These are phyloP conservation scores for Ascocoryne sarcoides DNA, from an alignment of 2,329 filamentous ascomycete genomes.

Conservation along the genomic window DNA sequence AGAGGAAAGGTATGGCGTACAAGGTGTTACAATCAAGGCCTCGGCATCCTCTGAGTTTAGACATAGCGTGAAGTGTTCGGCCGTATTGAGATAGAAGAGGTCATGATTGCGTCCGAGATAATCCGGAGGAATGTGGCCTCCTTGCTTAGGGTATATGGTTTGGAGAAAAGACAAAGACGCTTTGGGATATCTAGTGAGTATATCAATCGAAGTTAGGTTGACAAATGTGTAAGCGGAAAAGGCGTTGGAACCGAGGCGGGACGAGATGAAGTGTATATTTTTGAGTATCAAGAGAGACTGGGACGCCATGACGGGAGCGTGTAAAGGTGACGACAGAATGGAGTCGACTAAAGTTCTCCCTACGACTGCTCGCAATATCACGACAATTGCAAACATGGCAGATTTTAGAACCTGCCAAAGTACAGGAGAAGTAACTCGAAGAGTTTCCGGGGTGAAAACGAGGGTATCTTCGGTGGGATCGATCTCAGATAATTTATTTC, in stretches of 20 bases:
- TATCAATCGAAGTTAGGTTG: conserved; percentile 59
- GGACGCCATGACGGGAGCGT: conserved; percentile 49
- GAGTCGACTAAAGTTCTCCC: conserved; percentile 49
- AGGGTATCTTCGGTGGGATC: conserved; percentile 51
- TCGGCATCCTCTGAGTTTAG: conserved; percentile 49
- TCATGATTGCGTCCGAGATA: conserved; percentile 58
- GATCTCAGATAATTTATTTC: conserved; percentile 58
- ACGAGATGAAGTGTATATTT: conserved; percentile 60
- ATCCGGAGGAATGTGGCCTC: conserved; percentile 50
- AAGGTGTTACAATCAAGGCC: conserved; percentile 50
- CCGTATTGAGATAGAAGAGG: conserved; percentile 65
- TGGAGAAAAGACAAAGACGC: conserved; percentile 50
- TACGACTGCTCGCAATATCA: conserved; percentile 50
- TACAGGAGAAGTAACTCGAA: conserved; percentile 48
- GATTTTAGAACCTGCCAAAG: conserved; percentile 59
- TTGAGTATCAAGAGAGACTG: conserved; percentile 55
- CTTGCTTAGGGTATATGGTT: conserved; percentile 22
- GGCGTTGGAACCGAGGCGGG: conserved; percentile 51
- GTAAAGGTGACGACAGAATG: conserved; percentile 40
- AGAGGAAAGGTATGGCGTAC: conserved; percentile 57
- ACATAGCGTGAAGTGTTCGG: conserved; percentile 57
- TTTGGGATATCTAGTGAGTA: conserved; percentile 52
- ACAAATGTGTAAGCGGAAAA: conserved; percentile 65
- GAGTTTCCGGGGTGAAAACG: conserved; percentile 48
- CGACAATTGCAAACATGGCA: conserved; percentile 55